phyloP scores from a whole-genome alignment of 176 grass and related monocot genomes.

The Carex cristatella region DNA sequence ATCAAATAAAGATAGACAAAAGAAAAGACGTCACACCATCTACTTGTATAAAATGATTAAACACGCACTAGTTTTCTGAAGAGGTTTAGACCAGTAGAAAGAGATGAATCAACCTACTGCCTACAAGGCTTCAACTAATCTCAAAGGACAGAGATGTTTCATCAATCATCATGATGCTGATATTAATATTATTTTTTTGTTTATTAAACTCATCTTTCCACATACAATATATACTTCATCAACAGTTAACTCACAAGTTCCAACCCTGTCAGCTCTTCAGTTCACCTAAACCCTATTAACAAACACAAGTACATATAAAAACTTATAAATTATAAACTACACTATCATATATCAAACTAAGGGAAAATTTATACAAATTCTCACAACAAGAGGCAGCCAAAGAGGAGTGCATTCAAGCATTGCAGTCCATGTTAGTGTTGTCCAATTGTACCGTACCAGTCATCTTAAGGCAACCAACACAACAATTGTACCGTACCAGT shows the following conservation, averaged over 20 bases:
- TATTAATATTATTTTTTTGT: background rate
- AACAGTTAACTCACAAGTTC: background rate
- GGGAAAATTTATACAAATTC: background rate
- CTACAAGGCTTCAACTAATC: background rate
- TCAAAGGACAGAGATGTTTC: constrained; percentile 7
- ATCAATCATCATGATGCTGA: background rate
- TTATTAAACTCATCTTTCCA: background rate
- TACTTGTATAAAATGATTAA: background rate
- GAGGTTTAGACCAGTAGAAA: background rate
- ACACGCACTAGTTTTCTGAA: background rate
- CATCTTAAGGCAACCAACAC: constrained; percentile 30
- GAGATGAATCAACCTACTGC: background rate
- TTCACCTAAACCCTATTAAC: background rate
- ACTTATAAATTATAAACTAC: background rate
- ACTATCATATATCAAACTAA: background rate
- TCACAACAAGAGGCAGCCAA: background rate
- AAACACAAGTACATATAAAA: background rate
- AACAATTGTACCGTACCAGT: background rate
- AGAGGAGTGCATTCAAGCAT: background rate
- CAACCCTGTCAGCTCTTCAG: background rate
- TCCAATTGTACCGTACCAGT: background rate
- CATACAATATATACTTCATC: background rate
- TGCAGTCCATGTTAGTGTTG: background rate
- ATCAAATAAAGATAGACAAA: background rate
- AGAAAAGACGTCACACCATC: background rate